Percentiles rank a stretch among this genome's conserved stretches.
Conservation (phyloP, 495 filamentous ascomycete genomes). For the Durotheca rogersii region DNA sequence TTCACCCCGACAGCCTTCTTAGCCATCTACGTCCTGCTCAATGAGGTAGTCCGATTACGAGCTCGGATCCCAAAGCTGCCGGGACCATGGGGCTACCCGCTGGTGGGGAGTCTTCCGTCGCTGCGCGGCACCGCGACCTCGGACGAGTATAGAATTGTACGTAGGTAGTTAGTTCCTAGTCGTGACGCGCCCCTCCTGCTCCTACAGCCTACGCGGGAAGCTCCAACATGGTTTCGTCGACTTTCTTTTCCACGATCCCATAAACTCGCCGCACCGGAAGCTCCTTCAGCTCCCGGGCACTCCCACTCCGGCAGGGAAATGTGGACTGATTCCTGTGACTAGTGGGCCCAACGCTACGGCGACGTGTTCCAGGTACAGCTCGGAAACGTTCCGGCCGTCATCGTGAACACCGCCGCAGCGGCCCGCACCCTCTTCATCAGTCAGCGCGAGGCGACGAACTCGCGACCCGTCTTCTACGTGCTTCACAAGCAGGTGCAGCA, state of each 20-base stretch:
- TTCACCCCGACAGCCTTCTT: conserved; percentile 4
- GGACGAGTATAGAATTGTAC: conserved; percentile 50
- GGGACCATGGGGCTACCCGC: conserved; percentile 62
- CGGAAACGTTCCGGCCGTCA: conserved; percentile 66
- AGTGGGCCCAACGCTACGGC: conserved; percentile 46
- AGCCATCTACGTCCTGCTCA: conserved; percentile 10
- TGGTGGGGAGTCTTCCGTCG: conserved; percentile 64
- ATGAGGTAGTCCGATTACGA: conserved; percentile 19
- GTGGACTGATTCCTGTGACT: too few species aligned
- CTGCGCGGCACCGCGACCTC: conserved; percentile 45
- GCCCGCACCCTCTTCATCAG: conserved; percentile 70
- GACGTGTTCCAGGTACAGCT: conserved; percentile 69
- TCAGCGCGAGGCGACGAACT: conserved; percentile 70
- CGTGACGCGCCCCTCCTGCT: too few species aligned
- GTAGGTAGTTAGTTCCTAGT: too few species aligned
- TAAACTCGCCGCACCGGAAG: too few species aligned
- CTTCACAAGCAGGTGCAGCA: conserved; percentile 65
- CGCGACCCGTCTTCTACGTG: conserved; percentile 68
- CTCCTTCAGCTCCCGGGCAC: too few species aligned
- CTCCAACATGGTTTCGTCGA: too few species aligned
- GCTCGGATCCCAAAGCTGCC: conserved; percentile 62
- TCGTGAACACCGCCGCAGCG: conserved; percentile 70
- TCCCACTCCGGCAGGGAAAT: too few species aligned
- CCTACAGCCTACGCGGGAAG: too few species aligned
- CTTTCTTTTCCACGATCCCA: too few species aligned